These are phyloP conservation scores for Botryotinia narcissicola DNA, from an alignment of 2,329 filamentous ascomycete species.

Conservation along the genomic window DNA sequence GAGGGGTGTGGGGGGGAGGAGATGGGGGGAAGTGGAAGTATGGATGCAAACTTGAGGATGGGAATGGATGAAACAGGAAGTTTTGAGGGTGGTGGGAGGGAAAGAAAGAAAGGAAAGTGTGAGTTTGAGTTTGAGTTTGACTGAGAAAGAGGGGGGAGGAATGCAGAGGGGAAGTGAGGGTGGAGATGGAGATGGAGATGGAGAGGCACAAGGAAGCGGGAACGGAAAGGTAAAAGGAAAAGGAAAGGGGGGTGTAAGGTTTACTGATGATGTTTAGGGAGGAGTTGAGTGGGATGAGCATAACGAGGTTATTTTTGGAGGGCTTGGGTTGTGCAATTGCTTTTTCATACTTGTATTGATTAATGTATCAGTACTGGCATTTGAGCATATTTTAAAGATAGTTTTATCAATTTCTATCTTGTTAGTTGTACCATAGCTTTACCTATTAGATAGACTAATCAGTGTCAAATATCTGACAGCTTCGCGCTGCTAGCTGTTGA, in stretches of 20 bases:
- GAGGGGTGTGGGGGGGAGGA: not conserved
- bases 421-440: not conserved
- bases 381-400: not conserved
- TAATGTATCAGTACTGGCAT: not conserved
- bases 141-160: not conserved
- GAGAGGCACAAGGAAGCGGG: not conserved
- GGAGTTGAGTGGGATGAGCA: not conserved
- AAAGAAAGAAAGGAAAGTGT: not conserved
- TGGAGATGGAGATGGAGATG: not conserved
- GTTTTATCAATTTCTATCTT: not conserved
- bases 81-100: not conserved
- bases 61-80: not conserved
- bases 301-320: not conserved
- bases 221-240: not conserved
- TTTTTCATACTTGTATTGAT: not conserved
- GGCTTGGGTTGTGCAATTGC: too few species aligned
- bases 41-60: not conserved
- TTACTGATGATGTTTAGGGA: slow-evolving; percentile 4
- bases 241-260: slow-evolving; percentile 8
- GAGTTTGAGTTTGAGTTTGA: too few species aligned
- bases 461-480: not conserved
- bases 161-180: not conserved
- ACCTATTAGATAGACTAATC: not conserved
- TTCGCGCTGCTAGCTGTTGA: not conserved
- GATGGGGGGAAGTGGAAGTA: not conserved